Evolutionary conservation across 192 early-diverging fungal genomes (phyloP).

Genomic region (Coemansia sp.): DNA sequence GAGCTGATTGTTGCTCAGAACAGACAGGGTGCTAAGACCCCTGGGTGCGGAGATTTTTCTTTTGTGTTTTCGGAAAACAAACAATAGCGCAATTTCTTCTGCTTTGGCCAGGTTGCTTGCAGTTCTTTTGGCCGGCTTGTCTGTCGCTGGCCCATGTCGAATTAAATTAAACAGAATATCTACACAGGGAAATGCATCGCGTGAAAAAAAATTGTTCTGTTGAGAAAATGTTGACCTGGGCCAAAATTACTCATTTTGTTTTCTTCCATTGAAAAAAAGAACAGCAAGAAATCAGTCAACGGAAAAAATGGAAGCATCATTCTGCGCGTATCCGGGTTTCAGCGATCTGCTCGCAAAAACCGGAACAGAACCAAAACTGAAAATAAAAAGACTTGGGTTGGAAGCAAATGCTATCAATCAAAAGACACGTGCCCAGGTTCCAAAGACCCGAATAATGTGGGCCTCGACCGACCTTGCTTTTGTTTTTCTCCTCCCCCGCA

Average conservation of each 20-base stretch:
- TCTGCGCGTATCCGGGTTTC: not conserved
- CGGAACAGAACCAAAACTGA: not conserved
- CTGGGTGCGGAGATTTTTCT: not conserved
- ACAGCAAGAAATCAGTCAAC: no score
- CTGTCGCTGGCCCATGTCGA: not conserved
- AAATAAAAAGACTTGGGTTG: not conserved
- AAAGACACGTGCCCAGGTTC: not conserved
- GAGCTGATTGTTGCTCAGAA: not conserved
- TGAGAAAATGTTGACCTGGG: not conserved
- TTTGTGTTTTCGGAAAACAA: not conserved
- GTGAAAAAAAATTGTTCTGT: not conserved
- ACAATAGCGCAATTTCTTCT: not conserved
- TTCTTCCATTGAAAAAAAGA: not conserved
- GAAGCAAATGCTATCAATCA: not conserved
- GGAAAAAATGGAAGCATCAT: not conserved
- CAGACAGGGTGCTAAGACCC: not conserved
- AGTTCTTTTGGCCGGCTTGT: no score
- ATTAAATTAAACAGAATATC: not conserved
- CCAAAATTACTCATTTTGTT: not conserved
- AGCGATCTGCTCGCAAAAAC: not conserved
- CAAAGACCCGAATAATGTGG: not conserved
- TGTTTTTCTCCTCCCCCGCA: not conserved
- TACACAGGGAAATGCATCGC: constrained; percentile 3
- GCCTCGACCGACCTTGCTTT: not conserved
- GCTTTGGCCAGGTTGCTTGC: no score